phyloP scores from a whole-genome alignment of 345 rosid species.

The Schrenkiella parvula region DNA sequence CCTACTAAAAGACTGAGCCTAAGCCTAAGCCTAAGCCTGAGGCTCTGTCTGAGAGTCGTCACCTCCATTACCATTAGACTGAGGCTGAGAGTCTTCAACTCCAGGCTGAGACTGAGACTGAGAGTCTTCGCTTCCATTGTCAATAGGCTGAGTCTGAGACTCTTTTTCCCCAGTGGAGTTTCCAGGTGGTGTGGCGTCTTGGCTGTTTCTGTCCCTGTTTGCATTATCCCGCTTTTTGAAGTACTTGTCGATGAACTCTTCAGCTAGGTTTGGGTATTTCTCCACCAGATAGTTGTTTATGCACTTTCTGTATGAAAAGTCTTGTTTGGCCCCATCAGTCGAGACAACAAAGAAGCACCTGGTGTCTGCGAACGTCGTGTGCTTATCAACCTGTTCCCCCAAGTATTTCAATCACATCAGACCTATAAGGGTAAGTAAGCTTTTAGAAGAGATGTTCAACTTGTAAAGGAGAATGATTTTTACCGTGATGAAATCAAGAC shows the following conservation, averaged over 20 bases:
- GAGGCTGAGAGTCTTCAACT: background rate
- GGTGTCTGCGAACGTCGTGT: conserved; percentile 47
- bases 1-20: background rate
- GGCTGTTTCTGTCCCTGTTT: conserved; percentile 39
- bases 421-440: background rate
- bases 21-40: background rate
- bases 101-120: background rate
- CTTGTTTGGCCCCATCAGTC: conserved; percentile 60
- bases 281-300: conserved; percentile 51
- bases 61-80: background rate
- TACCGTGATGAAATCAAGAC: conserved; percentile 78
- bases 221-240: conserved; percentile 41
- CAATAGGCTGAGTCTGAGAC: conserved; percentile 5
- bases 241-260: conserved; percentile 58
- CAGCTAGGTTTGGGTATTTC: conserved; percentile 62
- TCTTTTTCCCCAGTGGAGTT: background rate
- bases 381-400: conserved; percentile 57
- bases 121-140: background rate
- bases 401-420: background rate
- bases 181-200: conserved; percentile 22
- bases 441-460: background rate
- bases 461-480: conserved; percentile 12
- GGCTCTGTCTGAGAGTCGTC: background rate
- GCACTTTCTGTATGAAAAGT: conserved; percentile 80
- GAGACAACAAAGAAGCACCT: conserved; percentile 77